Percentiles rank a stretch among this genome's conserved stretches.
Conservation (phyloP, 202 grass and related monocot species). For the Setaria viridis region DNA sequence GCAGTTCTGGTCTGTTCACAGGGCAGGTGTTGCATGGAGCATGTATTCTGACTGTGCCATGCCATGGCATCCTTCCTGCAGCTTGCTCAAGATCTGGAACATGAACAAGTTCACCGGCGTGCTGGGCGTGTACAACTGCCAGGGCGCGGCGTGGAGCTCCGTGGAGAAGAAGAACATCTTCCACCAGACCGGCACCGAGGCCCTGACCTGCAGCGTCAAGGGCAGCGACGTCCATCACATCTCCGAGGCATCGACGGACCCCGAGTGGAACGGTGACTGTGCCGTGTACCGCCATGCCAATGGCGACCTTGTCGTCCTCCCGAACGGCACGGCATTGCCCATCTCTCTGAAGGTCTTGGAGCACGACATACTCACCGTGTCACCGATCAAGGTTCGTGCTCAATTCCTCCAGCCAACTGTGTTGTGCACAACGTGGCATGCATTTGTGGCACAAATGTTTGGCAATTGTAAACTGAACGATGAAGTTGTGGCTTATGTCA, state of each 20-base stretch:
- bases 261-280: constrained; percentile 83
- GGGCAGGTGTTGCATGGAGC: neutral
- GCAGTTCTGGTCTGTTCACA: neutral
- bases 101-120: constrained; percentile 94
- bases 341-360: constrained; percentile 87
- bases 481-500: neutral
- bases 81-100: constrained; percentile 98
- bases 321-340: constrained; percentile 50
- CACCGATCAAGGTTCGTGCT: constrained; percentile 78
- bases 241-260: constrained; percentile 64
- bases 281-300: constrained; percentile 60
- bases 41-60: neutral
- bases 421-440: neutral
- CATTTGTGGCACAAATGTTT: neutral
- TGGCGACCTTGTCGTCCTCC: constrained; percentile 58
- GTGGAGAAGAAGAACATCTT: constrained; percentile 90
- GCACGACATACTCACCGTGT: constrained; percentile 73
- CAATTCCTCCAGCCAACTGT: neutral
- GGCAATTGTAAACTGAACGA: neutral
- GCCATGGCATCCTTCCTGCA: constrained; percentile 27
- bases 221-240: constrained; percentile 78
- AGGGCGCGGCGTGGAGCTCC: constrained; percentile 90
- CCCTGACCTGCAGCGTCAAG: constrained; percentile 60
- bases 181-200: constrained; percentile 61
- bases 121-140: constrained; percentile 93